Base-by-base conservation (phyloP, 768 basidiomycete genomes). In the Auricularia sp. region DNA sequence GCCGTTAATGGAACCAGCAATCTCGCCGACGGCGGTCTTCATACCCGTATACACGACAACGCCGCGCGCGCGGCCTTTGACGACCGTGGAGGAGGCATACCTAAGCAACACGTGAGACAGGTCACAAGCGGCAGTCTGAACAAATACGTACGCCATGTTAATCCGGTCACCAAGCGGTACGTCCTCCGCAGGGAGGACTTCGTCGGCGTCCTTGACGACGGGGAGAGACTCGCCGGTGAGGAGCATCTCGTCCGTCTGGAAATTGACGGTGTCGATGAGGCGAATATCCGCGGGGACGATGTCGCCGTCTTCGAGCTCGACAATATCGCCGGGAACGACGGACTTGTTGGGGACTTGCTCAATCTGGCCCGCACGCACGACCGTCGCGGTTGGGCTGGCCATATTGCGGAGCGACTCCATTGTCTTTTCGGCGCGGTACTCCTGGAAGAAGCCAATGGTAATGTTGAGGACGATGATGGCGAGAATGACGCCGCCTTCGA, bases 211-310 rank as follows among this genome's bases (percentile, higher is more conserved):
- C 70, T 83, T 83, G 21, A 70, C 67, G 24, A 83, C 81, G 54
- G 82, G 82, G 39, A 82, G 69, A 16, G 80, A 80, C 70, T 83
- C 82, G 64, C 81, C 82, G 0, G 82, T 85, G 54, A 85, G 72
- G 16, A 83, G 74, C 33, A 81, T 80, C 67, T 85, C 82, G 51
- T 80, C 81, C 34, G 77, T 73, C 70, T 82, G 82, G 39, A 82
- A 73, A 67, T 81, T 80, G 14, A 79, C 79, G 14, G 78, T 78
- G 16, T 75, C 72, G 44, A 82, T 70, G 8, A 83, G 71, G 21
- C 82, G 72, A 39, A 69, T 74, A 70, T 85, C 83, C 42, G 82
- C 81, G 18, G 77, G 77, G 33, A 80, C 74, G 33, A 78, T 75
- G 67, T 80, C 79, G 39, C 56, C 56, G 34, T 59, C 56, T 34